Evolutionary conservation across 306 rosid genomes (phyloP).

Genomic region (Malus domestica): ASM211411v1 NC_041804.1:33495001-33495500

Average conservation of each 20-base stretch:
- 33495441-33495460: slow-evolving; percentile 60
- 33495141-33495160: slow-evolving; percentile 19
- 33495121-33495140: slow-evolving; percentile 79
- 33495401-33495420: not conserved
- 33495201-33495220: slow-evolving; percentile 61
- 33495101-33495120: slow-evolving; percentile 98
- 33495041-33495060: slow-evolving; percentile 21
- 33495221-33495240: slow-evolving; percentile 57
- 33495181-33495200: slow-evolving; percentile 24
- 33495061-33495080: slow-evolving; percentile 78
- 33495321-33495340: slow-evolving; percentile 24
- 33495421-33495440: slow-evolving; percentile 35
- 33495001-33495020: slow-evolving; percentile 10
- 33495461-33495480: slow-evolving; percentile 54
- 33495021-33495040: slow-evolving; percentile 23
- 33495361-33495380: not conserved
- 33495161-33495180: not conserved
- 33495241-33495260: slow-evolving; percentile 54
- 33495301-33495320: slow-evolving; percentile 39
- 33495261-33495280: slow-evolving; percentile 66
- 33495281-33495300: slow-evolving; percentile 29
- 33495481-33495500: slow-evolving; percentile 72
- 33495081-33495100: slow-evolving; percentile 62
- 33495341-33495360: slow-evolving; percentile 4
- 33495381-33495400: not conserved